Evolutionary conservation across 2,329 filamentous ascomycete species (phyloP).

Genomic region (Chrysosporium keratinophilum): DNA sequence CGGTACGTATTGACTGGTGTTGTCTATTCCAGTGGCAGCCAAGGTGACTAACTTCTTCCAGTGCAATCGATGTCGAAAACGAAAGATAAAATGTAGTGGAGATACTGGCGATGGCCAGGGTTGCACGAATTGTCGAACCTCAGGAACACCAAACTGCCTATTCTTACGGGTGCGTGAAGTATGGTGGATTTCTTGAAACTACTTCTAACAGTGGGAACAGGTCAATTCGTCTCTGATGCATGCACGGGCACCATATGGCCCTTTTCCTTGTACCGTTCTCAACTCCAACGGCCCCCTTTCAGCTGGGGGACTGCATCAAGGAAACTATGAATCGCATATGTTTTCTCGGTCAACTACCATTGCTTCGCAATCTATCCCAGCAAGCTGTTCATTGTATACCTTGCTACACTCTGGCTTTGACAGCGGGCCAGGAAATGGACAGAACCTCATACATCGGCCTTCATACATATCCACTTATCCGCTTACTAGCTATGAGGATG

Average conservation of each 20-base stretch:
- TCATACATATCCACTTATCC: constrained; percentile 19
- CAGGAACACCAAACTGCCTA: constrained; percentile 56
- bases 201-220: constrained; percentile 14
- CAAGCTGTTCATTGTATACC: neutral
- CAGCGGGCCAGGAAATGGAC: constrained; percentile 13
- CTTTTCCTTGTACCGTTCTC: constrained; percentile 24
- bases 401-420: constrained; percentile 22
- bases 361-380: neutral
- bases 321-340: neutral
- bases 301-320: neutral
- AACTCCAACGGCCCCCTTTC: constrained; percentile 13
- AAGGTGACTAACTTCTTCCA: constrained; percentile 6
- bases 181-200: neutral
- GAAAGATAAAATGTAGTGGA: constrained; percentile 91
- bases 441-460: constrained; percentile 14
- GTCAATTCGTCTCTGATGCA: constrained; percentile 28
- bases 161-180: constrained; percentile 59
- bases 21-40: neutral
- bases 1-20: constrained; percentile 29
- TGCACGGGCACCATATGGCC: constrained; percentile 18
- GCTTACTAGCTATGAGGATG: constrained; percentile 28
- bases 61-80: constrained; percentile 82
- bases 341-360: constrained; percentile 1
- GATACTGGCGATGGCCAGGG: constrained; percentile 63
- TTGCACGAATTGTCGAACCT: constrained; percentile 73